phyloP scores from a whole-genome alignment of 257 asterid genomes.

The Fraxinus anomala region DNA sequence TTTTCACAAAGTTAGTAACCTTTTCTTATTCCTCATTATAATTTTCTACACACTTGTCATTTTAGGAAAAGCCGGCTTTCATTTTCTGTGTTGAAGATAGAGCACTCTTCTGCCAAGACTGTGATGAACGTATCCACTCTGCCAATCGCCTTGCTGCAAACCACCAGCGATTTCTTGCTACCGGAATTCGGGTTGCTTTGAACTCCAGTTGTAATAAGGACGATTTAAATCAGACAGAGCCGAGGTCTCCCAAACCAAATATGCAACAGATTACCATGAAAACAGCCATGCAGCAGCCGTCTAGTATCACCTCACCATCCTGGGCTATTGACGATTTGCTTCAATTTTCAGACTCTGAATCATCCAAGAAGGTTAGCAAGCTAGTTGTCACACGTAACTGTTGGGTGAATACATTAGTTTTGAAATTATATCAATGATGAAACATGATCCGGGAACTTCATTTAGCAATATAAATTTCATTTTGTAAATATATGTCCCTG shows the following conservation, averaged over 20 bases:
- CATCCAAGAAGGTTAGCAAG: slow-evolving; percentile 61
- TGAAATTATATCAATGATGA: no score
- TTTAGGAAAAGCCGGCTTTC: slow-evolving; percentile 86
- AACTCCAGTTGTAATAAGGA: slow-evolving; percentile 53
- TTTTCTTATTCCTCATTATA: not conserved
- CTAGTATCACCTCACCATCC: slow-evolving; percentile 54
- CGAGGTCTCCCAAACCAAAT: slow-evolving; percentile 61
- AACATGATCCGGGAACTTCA: no score
- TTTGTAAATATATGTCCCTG: no score
- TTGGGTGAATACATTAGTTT: not conserved
- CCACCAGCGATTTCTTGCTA: slow-evolving; percentile 90
- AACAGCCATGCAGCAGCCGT: slow-evolving; percentile 40
- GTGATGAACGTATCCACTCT: slow-evolving; percentile 87
- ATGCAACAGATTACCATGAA: slow-evolving; percentile 40
- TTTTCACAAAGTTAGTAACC: not conserved
- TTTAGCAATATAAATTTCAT: no score
- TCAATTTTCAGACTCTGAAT: slow-evolving; percentile 66
- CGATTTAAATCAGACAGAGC: slow-evolving; percentile 38
- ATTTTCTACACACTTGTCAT: not conserved
- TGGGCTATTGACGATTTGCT: slow-evolving; percentile 89
- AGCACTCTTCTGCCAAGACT: slow-evolving; percentile 91
- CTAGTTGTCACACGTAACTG: not conserved
- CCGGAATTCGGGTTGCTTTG: slow-evolving; percentile 89
- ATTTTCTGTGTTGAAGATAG: slow-evolving; percentile 98
- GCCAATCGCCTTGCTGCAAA: slow-evolving; percentile 74